These are phyloP conservation scores for Scenedesmus sp. DNA, from an alignment of 163 green algal species.

Conservation along the genomic window DNA sequence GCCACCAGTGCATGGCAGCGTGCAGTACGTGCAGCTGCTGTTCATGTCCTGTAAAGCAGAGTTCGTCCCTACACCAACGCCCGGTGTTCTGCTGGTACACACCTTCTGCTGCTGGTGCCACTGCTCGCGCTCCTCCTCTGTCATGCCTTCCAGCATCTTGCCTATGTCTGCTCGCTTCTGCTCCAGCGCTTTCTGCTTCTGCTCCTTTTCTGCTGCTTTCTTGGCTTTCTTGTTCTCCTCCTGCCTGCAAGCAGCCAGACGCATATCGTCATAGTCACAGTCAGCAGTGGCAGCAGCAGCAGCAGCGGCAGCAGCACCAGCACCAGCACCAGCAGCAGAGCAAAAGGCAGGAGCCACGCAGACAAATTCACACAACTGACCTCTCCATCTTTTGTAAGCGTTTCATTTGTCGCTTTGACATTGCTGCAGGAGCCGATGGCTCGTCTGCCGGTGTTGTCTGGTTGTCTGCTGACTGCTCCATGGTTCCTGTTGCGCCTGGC, in stretches of 20 bases:
- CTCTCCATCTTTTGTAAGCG: slow-evolving; percentile 29
- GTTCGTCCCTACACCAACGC: neutral
- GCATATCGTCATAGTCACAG: no score
- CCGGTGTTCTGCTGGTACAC: neutral
- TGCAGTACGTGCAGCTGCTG: neutral
- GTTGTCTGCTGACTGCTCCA: neutral
- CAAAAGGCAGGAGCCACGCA: neutral
- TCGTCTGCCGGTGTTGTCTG: neutral
- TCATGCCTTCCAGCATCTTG: slow-evolving; percentile 57
- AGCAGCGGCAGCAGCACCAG: neutral
- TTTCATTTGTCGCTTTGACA: slow-evolving; percentile 42
- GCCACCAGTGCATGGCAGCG: neutral
- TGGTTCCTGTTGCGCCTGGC: neutral
- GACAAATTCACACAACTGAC: neutral
- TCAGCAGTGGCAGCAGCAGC: neutral
- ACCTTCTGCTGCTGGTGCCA: slow-evolving; percentile 48
- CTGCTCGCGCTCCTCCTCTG: slow-evolving; percentile 45
- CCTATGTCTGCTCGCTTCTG: slow-evolving; percentile 44
- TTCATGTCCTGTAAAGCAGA: neutral
- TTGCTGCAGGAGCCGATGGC: neutral
- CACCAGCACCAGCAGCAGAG: neutral
- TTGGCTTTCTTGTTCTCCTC: slow-evolving; percentile 59
- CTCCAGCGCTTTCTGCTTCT: slow-evolving; percentile 26
- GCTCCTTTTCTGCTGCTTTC: slow-evolving; percentile 57
- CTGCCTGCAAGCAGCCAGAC: neutral